Conservation (phyloP, 106 monocot species). For the Triglochin maritima region DNA sequence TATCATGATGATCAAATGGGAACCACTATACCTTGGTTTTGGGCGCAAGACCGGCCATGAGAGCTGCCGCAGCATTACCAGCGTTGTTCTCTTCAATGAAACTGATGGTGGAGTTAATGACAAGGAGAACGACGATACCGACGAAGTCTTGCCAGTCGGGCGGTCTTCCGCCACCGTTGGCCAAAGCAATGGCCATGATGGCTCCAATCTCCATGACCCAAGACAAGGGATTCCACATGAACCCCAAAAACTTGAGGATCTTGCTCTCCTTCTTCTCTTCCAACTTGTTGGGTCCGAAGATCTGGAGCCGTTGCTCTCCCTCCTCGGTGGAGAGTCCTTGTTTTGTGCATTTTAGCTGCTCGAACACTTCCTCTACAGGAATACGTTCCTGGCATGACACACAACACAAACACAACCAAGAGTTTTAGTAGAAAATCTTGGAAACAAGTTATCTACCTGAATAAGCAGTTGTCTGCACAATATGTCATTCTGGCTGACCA, state of each 20-base stretch:
- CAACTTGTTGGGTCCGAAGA: conserved; percentile 60
- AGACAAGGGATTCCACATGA: conserved; percentile 78
- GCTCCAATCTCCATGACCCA: conserved; percentile 80
- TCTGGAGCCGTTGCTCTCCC: conserved; percentile 30
- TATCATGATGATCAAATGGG: neutral
- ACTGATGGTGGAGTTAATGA: conserved; percentile 65
- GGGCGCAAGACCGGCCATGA: conserved; percentile 63
- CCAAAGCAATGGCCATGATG: conserved; percentile 56
- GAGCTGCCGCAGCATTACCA: conserved; percentile 54
- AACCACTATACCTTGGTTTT: conserved; percentile 38
- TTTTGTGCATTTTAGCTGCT: conserved; percentile 39
- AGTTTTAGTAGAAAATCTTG: too few relatives aligned
- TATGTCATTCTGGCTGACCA: too few relatives aligned
- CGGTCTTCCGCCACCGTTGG: conserved; percentile 49
- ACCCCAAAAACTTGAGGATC: conserved; percentile 52
- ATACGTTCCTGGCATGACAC: conserved; percentile 32
- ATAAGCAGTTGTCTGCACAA: too few relatives aligned
- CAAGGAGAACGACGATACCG: conserved; percentile 53
- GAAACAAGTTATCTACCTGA: too few relatives aligned
- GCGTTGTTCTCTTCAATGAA: conserved; percentile 82
- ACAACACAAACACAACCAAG: too few relatives aligned
- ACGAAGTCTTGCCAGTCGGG: conserved; percentile 75
- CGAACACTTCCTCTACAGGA: conserved; percentile 52
- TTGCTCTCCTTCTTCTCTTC: conserved; percentile 83
- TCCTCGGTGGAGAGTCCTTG: conserved; percentile 54